A percentile compares a stretch with the other conserved stretches of the same genome.
These are phyloP conservation scores for Limonium bicolor DNA, from an alignment of 148 eudicot species.

Conservation along the genomic window DNA sequence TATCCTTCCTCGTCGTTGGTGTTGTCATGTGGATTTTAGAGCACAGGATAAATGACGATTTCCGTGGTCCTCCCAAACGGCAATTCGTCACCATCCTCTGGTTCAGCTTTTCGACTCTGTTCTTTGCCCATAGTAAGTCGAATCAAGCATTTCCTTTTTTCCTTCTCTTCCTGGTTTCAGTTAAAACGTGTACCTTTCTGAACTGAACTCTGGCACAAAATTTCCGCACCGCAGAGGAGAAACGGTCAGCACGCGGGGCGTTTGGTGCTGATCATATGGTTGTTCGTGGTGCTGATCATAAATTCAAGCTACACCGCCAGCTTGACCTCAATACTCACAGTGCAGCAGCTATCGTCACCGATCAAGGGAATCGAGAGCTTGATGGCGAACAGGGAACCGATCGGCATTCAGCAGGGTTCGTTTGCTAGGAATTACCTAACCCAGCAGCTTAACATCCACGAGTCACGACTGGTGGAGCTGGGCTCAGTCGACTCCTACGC, in stretches of 20 bases:
- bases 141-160: not conserved
- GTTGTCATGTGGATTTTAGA: slow-evolving; percentile 5
- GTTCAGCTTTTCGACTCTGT: slow-evolving; percentile 7
- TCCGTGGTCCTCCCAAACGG: slow-evolving; percentile 3
- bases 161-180: not conserved
- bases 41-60: slow-evolving; percentile 5
- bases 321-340: slow-evolving; percentile 5
- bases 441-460: not conserved
- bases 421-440: slow-evolving; percentile 1
- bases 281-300: slow-evolving; percentile 6
- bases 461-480: slow-evolving; percentile 1
- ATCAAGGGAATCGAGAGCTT: slow-evolving; percentile 3
- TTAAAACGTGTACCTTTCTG: too few relatives aligned
- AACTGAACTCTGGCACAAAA: too few relatives aligned
- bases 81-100: slow-evolving; percentile 3
- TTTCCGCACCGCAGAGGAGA: not conserved
- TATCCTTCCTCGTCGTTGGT: slow-evolving; percentile 3
- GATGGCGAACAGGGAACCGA: slow-evolving; percentile 1
- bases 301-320: slow-evolving; percentile 6
- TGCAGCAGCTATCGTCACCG: slow-evolving; percentile 3
- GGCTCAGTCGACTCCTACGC: slow-evolving; percentile 1
- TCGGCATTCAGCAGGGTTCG: slow-evolving; percentile 3
- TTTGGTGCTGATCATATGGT: slow-evolving; percentile 3
- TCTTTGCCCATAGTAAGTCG: slow-evolving; percentile 7
- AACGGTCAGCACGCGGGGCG: slow-evolving; percentile 4